A percentile compares a stretch with the other conserved stretches of the same genome.
These are phyloP conservation scores for Cytospora paraplurivora DNA, from an alignment of 2,329 filamentous ascomycete genomes.

Conservation along the genomic window DNA sequence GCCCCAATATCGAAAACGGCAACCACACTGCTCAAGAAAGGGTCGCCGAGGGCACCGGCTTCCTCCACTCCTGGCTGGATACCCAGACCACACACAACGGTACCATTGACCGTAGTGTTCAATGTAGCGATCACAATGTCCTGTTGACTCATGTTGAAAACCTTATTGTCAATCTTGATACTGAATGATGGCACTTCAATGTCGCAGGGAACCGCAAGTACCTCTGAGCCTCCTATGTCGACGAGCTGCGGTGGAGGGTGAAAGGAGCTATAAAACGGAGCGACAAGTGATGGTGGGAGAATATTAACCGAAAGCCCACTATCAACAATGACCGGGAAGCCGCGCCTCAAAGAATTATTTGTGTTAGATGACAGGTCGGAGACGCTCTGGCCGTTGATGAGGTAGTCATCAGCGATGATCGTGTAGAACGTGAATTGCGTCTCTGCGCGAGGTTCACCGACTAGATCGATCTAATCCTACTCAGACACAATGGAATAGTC, in stretches of 20 bases:
- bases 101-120: conserved; percentile 30
- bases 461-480: conserved; percentile 1
- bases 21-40: conserved; percentile 36
- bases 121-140: conserved; percentile 35
- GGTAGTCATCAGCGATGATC: conserved; percentile 23
- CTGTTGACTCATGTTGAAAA: conserved; percentile 34
- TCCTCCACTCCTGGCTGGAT: conserved; percentile 32
- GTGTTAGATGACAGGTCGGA: neutral
- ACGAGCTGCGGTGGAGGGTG: conserved; percentile 32
- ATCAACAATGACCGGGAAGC: conserved; percentile 24
- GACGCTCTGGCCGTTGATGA: conserved; percentile 16
- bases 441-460: conserved; percentile 10
- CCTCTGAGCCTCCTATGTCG: conserved; percentile 25
- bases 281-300: conserved; percentile 29
- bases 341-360: neutral
- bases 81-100: conserved; percentile 34
- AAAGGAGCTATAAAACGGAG: conserved; percentile 32
- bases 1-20: conserved; percentile 38
- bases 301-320: conserved; percentile 22
- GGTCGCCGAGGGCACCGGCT: conserved; percentile 32
- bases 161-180: conserved; percentile 33
- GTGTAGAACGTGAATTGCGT: conserved; percentile 25
- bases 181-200: conserved; percentile 36
- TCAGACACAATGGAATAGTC: too few species aligned
- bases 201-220: conserved; percentile 36